Evolutionary conservation across 1,139 yeast genomes (phyloP).

Genomic region (Candida frijolesensis): DNA sequence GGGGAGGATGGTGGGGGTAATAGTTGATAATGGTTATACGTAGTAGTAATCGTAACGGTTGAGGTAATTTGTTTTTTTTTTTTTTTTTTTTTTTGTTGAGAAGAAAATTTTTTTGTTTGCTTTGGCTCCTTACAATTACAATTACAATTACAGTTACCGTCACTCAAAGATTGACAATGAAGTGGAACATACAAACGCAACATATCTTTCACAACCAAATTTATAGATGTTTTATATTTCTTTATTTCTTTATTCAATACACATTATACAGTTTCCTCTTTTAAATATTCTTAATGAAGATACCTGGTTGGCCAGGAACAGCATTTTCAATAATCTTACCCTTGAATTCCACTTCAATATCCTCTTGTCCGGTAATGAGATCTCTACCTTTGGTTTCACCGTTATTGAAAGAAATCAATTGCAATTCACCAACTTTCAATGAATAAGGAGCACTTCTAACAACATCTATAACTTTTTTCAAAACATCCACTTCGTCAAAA

Average conservation of each 20-base stretch:
- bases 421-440: constrained; percentile 57
- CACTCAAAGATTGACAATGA: no score
- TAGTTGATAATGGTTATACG: not conserved
- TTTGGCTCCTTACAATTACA: not conserved
- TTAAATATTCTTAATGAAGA: constrained; percentile 64
- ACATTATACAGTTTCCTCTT: constrained; percentile 13
- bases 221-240: not conserved
- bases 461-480: constrained; percentile 56
- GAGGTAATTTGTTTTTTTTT: not conserved
- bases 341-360: constrained; percentile 57
- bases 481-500: constrained; percentile 73
- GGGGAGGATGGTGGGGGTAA: no score
- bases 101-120: not conserved
- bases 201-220: not conserved
- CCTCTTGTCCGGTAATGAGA: constrained; percentile 65
- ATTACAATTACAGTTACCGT: no score
- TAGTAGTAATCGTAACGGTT: not conserved
- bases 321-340: constrained; percentile 81
- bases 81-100: not conserved
- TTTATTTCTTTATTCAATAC: not conserved
- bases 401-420: constrained; percentile 56
- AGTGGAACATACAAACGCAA: not conserved
- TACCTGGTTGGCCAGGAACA: constrained; percentile 93
- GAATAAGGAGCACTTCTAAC: constrained; percentile 70
- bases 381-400: constrained; percentile 66